Conservation (phyloP, 768 basidiomycete genomes). For the Tricholoma bakamatsutake region DNA sequence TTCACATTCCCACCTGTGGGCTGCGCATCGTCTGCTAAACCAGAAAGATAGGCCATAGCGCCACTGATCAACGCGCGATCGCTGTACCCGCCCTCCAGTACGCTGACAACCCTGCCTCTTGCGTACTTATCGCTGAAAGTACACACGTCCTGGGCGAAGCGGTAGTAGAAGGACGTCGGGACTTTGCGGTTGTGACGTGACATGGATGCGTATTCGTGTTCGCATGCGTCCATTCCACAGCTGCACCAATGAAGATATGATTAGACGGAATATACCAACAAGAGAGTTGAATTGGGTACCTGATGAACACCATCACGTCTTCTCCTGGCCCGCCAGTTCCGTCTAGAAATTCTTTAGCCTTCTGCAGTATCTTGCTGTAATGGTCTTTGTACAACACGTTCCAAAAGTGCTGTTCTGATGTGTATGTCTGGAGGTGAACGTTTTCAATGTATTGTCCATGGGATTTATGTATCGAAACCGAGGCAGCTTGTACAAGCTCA, state of each 20-base stretch:
- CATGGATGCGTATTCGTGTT: slow-evolving; percentile 90
- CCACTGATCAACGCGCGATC: slow-evolving; percentile 85
- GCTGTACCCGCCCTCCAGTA: slow-evolving; percentile 94
- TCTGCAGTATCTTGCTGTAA: slow-evolving; percentile 54
- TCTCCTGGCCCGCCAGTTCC: slow-evolving; percentile 58
- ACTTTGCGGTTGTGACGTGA: slow-evolving; percentile 88
- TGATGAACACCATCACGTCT: slow-evolving; percentile 81
- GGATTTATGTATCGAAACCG: slow-evolving; percentile 66
- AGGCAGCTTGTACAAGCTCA: slow-evolving; percentile 79
- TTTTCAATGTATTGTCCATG: slow-evolving; percentile 90
- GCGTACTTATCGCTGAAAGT: slow-evolving; percentile 61
- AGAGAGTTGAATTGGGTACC: slow-evolving; percentile 35
- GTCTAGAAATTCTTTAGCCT: slow-evolving; percentile 67
- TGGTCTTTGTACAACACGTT: slow-evolving; percentile 61
- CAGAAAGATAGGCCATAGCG: slow-evolving; percentile 73
- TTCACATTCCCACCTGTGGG: slow-evolving; percentile 30
- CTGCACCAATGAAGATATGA: slow-evolving; percentile 30
- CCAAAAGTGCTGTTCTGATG: slow-evolving; percentile 72
- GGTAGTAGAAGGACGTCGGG: slow-evolving; percentile 78
- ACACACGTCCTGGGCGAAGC: slow-evolving; percentile 70
- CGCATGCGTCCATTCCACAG: slow-evolving; percentile 92
- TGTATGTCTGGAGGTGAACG: slow-evolving; percentile 73
- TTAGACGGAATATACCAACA: background rate
- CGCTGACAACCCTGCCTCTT: slow-evolving; percentile 69
- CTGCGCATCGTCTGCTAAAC: slow-evolving; percentile 41